Percentiles rank a stretch among this genome's conserved stretches.
Evolutionary conservation across 2,329 filamentous ascomycete species (phyloP).

Genomic region (Rhynchosporium agropyri): DNA sequence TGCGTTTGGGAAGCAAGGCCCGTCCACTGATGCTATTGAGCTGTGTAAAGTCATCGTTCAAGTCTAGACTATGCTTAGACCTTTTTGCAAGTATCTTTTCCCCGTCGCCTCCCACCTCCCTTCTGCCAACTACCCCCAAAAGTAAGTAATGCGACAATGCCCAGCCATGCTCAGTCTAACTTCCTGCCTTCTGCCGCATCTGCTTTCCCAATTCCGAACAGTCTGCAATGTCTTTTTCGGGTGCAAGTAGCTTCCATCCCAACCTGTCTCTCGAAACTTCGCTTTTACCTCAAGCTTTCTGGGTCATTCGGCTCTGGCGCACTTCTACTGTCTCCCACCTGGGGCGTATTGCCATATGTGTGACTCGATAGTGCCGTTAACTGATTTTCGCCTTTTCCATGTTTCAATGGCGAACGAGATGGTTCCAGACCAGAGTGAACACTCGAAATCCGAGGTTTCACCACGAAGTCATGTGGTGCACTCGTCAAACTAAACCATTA

Average conservation of each 20-base stretch:
- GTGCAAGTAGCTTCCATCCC: neutral
- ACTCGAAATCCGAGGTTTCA: neutral
- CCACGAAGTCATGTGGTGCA: neutral
- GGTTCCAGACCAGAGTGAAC: neutral
- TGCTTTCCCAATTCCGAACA: no score
- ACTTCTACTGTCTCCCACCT: neutral
- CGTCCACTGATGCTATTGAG: no score
- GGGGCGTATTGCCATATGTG: neutral
- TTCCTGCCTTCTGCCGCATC: neutral
- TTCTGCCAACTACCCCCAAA: neutral
- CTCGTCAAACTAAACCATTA: conserved; percentile 3
- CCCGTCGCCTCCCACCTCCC: neutral
- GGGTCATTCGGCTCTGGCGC: neutral
- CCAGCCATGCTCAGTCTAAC: neutral
- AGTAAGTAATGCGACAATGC: neutral
- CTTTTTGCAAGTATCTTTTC: neutral
- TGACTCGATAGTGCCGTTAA: neutral
- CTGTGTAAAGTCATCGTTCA: neutral
- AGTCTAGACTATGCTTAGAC: neutral
- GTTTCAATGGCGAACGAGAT: neutral
- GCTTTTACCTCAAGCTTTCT: neutral
- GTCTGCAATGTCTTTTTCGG: neutral
- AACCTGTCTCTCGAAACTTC: neutral
- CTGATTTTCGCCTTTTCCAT: neutral
- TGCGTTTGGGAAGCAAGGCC: no score